Evolutionary conservation across 306 rosid species (phyloP), one percentile per base, ranked within the genome.

Genomic region (Sechiopsis laciniata): DNA sequence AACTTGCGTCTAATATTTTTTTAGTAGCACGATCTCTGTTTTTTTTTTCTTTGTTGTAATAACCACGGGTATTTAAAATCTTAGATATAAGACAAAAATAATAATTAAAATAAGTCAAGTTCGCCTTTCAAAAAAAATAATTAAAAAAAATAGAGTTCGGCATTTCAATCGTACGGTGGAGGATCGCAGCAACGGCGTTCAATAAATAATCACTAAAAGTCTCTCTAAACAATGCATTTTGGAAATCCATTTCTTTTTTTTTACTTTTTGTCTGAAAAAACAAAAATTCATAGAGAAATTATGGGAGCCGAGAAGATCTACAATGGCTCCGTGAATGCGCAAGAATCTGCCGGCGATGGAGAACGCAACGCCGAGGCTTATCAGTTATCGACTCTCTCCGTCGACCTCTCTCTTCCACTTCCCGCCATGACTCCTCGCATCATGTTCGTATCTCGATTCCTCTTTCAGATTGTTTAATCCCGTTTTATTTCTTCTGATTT

Each of bases 341-440:
- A 13, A 12, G 57, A 50, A 68, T 11, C 42, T 22, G 48, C 3
- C 8, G 42, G 13, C 6, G 56, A 68, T 48, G 19, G 17, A 5
- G 57, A 22, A 19, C 12, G 13, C 20, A 22, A 46, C 57, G n/a
- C 72, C 71, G 50, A 46, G 24, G 17, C 48, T 74, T 87, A 90
- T 83, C 81, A 3, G 14, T 67, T 74, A 1, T 90, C 98, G 3
- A 67, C 81, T 76, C 80, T 86, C 5, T 66, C 96, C 26, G 68
- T 93, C 78, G 92, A 89, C 69, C 88, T 87, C 7, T 88, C 94
- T 10, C 86, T 86, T 21, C 54, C 86, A 46, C 85, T 89, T 70
- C 69, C 82, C 26, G 81, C 73, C 26, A 84, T 83, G 83, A 73
- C 61, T 19, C 90, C 85, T 73, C 85, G 65, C 71, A 56, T 90